Percentiles rank a stretch among this genome's conserved stretches.
Evolutionary conservation across 2,329 filamentous ascomycete genomes (phyloP).

Genomic region (Stemphylium lycopersici): DNA sequence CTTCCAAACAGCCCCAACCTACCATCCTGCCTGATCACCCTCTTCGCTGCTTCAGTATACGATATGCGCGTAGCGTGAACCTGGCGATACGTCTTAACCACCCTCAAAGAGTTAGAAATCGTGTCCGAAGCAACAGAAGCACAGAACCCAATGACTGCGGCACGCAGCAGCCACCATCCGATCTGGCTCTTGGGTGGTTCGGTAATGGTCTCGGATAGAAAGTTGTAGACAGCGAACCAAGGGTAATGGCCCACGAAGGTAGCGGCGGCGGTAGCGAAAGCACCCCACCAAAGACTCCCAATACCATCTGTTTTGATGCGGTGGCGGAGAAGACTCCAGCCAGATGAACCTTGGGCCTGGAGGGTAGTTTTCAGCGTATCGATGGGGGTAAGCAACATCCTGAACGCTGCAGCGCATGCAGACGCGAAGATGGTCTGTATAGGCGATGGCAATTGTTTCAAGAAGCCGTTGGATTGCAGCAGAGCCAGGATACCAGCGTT

Average conservation of each 20-base stretch:
- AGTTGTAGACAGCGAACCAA: conserved; percentile 39
- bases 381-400: conserved; percentile 38
- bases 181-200: conserved; percentile 32
- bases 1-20: conserved; percentile 32
- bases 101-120: conserved; percentile 36
- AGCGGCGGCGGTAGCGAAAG: conserved; percentile 39
- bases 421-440: conserved; percentile 39
- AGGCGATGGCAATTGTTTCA: conserved; percentile 32
- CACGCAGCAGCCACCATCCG: conserved; percentile 32
- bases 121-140: conserved; percentile 38
- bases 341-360: conserved; percentile 33
- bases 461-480: conserved; percentile 33
- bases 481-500: conserved; percentile 39
- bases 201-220: conserved; percentile 29
- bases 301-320: conserved; percentile 34
- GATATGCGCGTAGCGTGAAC: conserved; percentile 37
- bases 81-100: conserved; percentile 40
- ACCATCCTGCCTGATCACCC: conserved; percentile 34
- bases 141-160: conserved; percentile 39
- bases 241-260: conserved; percentile 41
- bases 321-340: conserved; percentile 28
- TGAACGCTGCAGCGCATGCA: conserved; percentile 32
- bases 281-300: conserved; percentile 39
- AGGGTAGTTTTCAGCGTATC: conserved; percentile 39
- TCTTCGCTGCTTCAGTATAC: conserved; percentile 33